phyloP scores from a whole-genome alignment of 805 yeast genomes.

The Trichomonascus vanleenenianus region DNA sequence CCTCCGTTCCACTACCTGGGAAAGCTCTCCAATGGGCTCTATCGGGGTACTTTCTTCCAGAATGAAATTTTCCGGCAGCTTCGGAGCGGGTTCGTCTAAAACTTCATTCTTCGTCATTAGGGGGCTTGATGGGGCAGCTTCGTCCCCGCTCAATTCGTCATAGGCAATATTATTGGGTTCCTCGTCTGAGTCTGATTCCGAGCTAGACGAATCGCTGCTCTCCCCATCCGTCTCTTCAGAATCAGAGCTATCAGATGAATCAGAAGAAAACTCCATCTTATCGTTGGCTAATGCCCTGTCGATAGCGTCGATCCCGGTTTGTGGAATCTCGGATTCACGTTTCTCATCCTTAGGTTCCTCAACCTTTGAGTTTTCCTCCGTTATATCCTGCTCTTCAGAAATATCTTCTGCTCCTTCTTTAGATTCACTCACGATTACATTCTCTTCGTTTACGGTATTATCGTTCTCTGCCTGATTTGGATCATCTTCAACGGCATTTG shows the following conservation, averaged over 20 bases:
- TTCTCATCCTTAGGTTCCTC: neutral
- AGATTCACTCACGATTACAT: too few species aligned
- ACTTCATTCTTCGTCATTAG: conserved; percentile 74
- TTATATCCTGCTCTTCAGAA: neutral
- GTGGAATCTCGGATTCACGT: neutral
- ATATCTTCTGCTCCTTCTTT: neutral
- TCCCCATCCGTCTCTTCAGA: neutral
- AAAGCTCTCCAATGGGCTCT: conserved; percentile 62
- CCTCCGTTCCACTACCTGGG: conserved; percentile 62
- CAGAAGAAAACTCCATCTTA: conserved; percentile 11
- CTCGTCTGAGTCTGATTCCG: conserved; percentile 16
- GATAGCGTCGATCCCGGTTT: conserved; percentile 1
- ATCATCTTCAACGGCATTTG: neutral
- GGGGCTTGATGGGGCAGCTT: conserved; percentile 40
- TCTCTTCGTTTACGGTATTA: too few species aligned
- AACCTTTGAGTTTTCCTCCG: neutral
- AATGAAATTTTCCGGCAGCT: conserved; percentile 56
- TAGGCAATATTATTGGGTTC: conserved; percentile 19
- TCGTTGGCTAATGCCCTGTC: conserved; percentile 8
- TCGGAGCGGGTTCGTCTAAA: conserved; percentile 56
- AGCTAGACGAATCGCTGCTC: too few species aligned
- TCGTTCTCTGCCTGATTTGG: too few species aligned
- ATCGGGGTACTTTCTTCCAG: conserved; percentile 57
- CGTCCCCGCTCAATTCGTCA: conserved; percentile 18
- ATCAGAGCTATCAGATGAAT: neutral